Evolutionary conservation across 257 asterid species (phyloP), one percentile per base, ranked within the genome.

Genomic region (Salvia splendens): DNA sequence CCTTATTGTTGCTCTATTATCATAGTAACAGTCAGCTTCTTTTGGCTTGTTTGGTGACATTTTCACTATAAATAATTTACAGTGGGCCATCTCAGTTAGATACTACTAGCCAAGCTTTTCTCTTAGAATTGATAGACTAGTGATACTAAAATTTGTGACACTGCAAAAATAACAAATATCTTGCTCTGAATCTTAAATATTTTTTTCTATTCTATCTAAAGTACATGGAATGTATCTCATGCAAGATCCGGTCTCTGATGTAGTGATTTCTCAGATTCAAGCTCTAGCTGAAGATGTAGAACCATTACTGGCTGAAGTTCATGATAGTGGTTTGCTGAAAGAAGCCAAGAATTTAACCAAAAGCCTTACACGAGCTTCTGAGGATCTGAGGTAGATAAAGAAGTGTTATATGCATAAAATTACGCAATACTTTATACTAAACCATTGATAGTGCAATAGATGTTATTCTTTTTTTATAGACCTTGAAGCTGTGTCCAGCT

Each of bases 271-370:
- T 80, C 97, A 94, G 99, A 89, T 94, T 72, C 77, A 86, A 81
- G 96, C 95, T 87, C 82, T 94, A 86, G 91, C 97, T 73, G 96
- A 87, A 65, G 95, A 91, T 78, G 68, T 91, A 63, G 91, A 94
- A 78, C 97, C 99, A 61, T 74, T 94, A 74, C 74, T 94, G 78
- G 87, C 96, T 68, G 96, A 91, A 81, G 84, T 91, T 73, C 89
- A 81, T 57, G 92, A 84, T 69, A 75, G 97, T 79, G 97, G 96
- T 69, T 82, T 94, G 86, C 80, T 94, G 77, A 87, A 84, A 82
- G 96, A 91, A 74, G 93, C 84, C 60, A 97, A 94, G 75, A 78
- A 81, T 75, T 85, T 94, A 74, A 88, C 95, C 62, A 89, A 83
- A 83, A 94, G 93, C 88, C 89, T 94, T 54, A 82, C 97, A 28